These are phyloP conservation scores for Venturia aucupariae DNA, from an alignment of 2,329 filamentous ascomycete species.

Conservation along the genomic window DNA sequence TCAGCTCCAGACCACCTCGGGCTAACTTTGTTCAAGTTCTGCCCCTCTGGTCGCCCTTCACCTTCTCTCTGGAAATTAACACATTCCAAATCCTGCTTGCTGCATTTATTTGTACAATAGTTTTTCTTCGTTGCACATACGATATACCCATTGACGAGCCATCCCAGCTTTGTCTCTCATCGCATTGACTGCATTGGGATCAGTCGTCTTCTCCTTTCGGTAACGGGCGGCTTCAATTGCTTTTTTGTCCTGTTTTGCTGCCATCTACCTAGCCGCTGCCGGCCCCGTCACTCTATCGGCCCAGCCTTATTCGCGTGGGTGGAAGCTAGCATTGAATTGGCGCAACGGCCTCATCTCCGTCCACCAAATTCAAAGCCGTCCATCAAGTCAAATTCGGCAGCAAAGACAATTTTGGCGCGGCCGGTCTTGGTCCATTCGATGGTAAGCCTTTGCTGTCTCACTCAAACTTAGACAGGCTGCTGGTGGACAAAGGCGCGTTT, in stretches of 20 bases:
- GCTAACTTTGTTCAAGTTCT: not conserved
- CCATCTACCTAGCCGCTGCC: conserved; percentile 7
- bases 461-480: not conserved
- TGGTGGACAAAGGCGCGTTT: not conserved
- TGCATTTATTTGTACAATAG: not conserved
- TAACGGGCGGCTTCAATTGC: conserved; percentile 5
- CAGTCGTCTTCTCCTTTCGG: conserved; percentile 7
- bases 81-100: not conserved
- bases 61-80: not conserved
- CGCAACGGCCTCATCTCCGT: conserved; percentile 8
- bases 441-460: conserved; percentile 4
- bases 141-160: not conserved
- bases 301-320: conserved; percentile 9
- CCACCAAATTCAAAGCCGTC: not conserved
- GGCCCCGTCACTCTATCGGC: not conserved
- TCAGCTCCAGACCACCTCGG: not conserved
- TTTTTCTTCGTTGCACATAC: conserved; percentile 7
- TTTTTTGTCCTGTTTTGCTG: not conserved
- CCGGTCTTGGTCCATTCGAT: not conserved
- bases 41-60: not conserved
- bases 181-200: not conserved
- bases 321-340: conserved; percentile 2
- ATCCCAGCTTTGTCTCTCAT: not conserved
- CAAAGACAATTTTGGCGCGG: not conserved
- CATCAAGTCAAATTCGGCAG: not conserved